These are phyloP conservation scores for Bruguiera gymnorhiza DNA, from an alignment of 345 rosid species.

Conservation along the genomic window DNA sequence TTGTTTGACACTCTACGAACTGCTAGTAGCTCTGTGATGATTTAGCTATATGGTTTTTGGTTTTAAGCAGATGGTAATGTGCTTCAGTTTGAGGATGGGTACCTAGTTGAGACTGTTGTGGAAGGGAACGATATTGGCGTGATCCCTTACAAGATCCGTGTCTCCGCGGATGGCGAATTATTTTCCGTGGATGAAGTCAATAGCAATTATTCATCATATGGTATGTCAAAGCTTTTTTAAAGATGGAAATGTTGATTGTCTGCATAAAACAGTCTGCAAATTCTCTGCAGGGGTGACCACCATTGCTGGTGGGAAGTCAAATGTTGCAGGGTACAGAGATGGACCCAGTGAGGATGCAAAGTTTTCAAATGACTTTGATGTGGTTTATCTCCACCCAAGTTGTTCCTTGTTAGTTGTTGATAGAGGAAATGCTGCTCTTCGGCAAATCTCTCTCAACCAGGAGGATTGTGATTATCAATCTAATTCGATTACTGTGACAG, in stretches of 20 bases:
- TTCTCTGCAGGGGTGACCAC: constrained; percentile 99
- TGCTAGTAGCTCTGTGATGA: not conserved
- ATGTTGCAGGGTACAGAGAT: constrained; percentile 80
- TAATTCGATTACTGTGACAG: constrained; percentile 63
- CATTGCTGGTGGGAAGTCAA: constrained; percentile 96
- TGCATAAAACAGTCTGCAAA: too few relatives aligned
- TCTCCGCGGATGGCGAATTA: constrained; percentile 78
- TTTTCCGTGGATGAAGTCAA: constrained; percentile 86
- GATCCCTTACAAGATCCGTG: constrained; percentile 72
- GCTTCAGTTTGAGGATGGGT: too few relatives aligned
- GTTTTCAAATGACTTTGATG: constrained; percentile 92
- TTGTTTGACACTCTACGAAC: not conserved
- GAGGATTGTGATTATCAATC: constrained; percentile 85
- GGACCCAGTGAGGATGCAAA: constrained; percentile 99
- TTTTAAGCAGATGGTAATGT: constrained; percentile 50
- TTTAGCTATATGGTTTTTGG: constrained; percentile 5
- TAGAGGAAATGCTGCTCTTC: constrained; percentile 98
- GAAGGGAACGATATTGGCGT: constrained; percentile 87
- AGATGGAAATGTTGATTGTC: too few relatives aligned
- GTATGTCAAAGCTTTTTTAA: too few relatives aligned
- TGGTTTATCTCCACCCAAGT: constrained; percentile 74
- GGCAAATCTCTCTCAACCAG: constrained; percentile 78
- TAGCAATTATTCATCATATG: too few relatives aligned
- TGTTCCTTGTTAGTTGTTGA: constrained; percentile 89
- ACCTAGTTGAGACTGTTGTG: constrained; percentile 88